phyloP scores from a whole-genome alignment of 2,329 filamentous ascomycete genomes.

The Neonectria coccinea region DNA sequence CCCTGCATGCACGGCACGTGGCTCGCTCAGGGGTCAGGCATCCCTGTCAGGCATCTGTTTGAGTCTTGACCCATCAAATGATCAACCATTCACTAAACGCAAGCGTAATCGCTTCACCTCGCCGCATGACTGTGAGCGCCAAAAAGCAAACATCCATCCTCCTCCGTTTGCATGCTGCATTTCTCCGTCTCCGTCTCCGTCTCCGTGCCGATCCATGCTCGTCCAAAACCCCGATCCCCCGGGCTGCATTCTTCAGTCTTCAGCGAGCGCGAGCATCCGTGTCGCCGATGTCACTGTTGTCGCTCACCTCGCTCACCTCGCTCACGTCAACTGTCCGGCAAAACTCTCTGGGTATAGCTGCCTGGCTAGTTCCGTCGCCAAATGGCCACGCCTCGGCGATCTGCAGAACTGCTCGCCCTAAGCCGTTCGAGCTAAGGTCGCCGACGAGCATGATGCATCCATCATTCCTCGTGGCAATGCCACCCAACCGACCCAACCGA shows the following conservation, averaged over 20 bases:
- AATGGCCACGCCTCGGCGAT: not conserved
- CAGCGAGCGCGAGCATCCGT: too few relatives aligned
- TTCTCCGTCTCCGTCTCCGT: not conserved
- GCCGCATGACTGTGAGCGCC: not conserved
- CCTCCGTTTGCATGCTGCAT: not conserved
- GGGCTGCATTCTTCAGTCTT: too few relatives aligned
- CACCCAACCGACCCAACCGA: not conserved
- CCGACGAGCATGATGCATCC: not conserved
- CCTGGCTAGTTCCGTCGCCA: too few relatives aligned
- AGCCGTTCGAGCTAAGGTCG: not conserved
- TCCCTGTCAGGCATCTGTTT: not conserved
- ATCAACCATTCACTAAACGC: not conserved
- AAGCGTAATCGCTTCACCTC: not conserved
- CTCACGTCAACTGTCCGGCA: too few relatives aligned
- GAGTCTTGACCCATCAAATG: not conserved
- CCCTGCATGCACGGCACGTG: conserved; percentile 36
- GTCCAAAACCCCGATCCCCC: not conserved
- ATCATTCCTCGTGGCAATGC: not conserved
- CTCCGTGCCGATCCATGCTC: conserved; percentile 7
- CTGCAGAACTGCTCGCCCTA: not conserved
- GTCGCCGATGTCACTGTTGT: too few relatives aligned
- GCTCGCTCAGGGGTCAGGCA: conserved; percentile 28
- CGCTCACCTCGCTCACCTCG: too few relatives aligned
- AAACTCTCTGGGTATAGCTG: too few relatives aligned
- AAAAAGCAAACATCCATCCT: conserved; percentile 1